These are phyloP conservation scores for Lotus japonicus DNA, from an alignment of 306 rosid genomes.

Conservation along the genomic window DNA sequence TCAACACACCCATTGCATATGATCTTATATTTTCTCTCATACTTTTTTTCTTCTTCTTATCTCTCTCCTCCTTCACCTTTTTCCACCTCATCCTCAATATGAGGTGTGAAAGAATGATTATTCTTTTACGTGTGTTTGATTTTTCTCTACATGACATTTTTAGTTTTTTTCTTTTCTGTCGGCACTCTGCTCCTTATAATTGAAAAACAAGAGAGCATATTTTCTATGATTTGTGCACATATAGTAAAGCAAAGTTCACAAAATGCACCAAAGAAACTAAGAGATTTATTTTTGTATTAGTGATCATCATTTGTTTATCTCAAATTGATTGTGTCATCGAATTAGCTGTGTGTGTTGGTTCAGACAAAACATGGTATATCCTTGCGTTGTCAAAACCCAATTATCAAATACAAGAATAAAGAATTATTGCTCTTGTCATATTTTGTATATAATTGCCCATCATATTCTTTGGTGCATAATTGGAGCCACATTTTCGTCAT, in stretches of 20 bases:
- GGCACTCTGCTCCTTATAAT: no score
- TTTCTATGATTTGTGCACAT: background rate
- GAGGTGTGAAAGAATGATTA: no score
- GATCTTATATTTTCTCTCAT: no score
- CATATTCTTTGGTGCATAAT: slow-evolving; percentile 12
- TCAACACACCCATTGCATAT: no score
- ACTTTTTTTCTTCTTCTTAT: no score
- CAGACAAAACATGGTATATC: slow-evolving; percentile 5
- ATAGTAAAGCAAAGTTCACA: background rate
- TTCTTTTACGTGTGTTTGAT: no score
- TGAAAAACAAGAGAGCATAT: no score
- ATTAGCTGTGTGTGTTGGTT: background rate
- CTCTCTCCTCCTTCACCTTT: no score
- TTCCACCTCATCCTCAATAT: no score
- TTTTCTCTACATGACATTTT: no score
- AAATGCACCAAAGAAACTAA: background rate
- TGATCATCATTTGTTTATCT: background rate
- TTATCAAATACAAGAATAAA: background rate
- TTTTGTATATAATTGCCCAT: slow-evolving; percentile 10
- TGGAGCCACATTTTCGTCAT: slow-evolving; percentile 8
- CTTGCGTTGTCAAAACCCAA: slow-evolving; percentile 1
- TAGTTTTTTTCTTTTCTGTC: no score
- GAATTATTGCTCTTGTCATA: background rate
- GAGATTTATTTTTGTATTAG: background rate
- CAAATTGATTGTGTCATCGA: background rate